Conservation (phyloP, 75 land plant species). For the Isoetes taiwanensis region DNA sequence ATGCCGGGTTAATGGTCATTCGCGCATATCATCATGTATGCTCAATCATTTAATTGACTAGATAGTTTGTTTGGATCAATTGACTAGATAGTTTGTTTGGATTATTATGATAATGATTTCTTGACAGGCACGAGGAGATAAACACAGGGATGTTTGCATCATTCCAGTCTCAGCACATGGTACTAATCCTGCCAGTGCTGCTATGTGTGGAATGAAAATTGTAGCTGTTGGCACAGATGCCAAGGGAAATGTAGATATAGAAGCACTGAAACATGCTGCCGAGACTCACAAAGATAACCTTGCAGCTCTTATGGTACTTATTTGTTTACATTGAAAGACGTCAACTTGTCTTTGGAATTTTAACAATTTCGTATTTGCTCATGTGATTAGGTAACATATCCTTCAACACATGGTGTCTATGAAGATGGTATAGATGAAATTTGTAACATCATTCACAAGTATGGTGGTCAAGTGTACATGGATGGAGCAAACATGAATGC, state of each 20-base stretch:
- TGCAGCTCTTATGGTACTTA: slow-evolving; percentile 80
- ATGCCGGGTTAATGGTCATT: slow-evolving; percentile 98
- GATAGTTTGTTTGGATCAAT: background rate
- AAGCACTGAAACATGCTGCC: slow-evolving; percentile 73
- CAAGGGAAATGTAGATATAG: slow-evolving; percentile 90
- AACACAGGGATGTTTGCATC: slow-evolving; percentile 87
- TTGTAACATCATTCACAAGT: slow-evolving; percentile 87
- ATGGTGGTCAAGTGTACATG: slow-evolving; percentile 99
- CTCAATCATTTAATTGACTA: background rate
- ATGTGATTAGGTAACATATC: slow-evolving; percentile 74
- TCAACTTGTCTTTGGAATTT: too few species aligned
- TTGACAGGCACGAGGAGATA: slow-evolving; percentile 80
- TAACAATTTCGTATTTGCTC: background rate
- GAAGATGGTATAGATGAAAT: slow-evolving; percentile 99
- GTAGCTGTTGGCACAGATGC: slow-evolving; percentile 95
- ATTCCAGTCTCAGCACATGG: slow-evolving; percentile 98
- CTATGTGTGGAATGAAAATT: slow-evolving; percentile 99
- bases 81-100: too few species aligned
- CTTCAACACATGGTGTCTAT: slow-evolving; percentile 99
- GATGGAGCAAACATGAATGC: slow-evolving; percentile 99
- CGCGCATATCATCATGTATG: slow-evolving; percentile 92
- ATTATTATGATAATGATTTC: too few species aligned
- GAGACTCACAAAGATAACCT: slow-evolving; percentile 75
- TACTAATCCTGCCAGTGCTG: slow-evolving; percentile 99
- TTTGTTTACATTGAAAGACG: too few species aligned